Conservation (phyloP, 495 filamentous ascomycete genomes). For the Penicillium lividum region DNA sequence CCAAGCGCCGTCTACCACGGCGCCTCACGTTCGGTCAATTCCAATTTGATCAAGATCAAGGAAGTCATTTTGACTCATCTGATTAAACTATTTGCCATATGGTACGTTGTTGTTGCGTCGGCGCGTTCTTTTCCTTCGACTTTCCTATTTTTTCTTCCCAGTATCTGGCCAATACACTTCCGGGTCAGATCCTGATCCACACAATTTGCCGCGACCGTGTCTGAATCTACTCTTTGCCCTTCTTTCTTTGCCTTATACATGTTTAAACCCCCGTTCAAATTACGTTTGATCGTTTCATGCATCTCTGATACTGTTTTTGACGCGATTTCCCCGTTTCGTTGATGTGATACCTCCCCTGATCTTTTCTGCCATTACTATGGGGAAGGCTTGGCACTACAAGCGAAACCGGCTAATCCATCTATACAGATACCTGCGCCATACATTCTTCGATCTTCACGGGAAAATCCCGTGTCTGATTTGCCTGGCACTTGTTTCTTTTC, state of each 20-base stretch:
- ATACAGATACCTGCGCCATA: slow-evolving; percentile 17
- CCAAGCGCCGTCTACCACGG: slow-evolving; percentile 16
- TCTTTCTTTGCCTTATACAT: neutral
- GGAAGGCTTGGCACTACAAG: slow-evolving; percentile 46
- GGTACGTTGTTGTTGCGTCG: slow-evolving; percentile 25
- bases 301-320: slow-evolving; percentile 2
- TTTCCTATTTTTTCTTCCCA: slow-evolving; percentile 10
- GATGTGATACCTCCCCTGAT: slow-evolving; percentile 15
- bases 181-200: slow-evolving; percentile 31
- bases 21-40: slow-evolving; percentile 3
- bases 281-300: neutral
- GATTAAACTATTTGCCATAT: slow-evolving; percentile 3
- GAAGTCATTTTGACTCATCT: neutral
- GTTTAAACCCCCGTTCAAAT: neutral
- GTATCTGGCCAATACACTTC: slow-evolving; percentile 25
- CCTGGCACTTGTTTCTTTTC: neutral
- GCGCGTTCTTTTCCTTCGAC: slow-evolving; percentile 9
- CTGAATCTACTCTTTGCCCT: slow-evolving; percentile 10
- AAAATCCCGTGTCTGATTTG: slow-evolving; percentile 10
- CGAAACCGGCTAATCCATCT: slow-evolving; percentile 41
- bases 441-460: slow-evolving; percentile 14
- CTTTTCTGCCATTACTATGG: slow-evolving; percentile 32
- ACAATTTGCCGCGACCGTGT: slow-evolving; percentile 36
- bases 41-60: neutral
- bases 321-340: neutral